These are phyloP conservation scores for Combretum micranthum DNA, from an alignment of 345 rosid species.

Conservation along the genomic window DNA sequence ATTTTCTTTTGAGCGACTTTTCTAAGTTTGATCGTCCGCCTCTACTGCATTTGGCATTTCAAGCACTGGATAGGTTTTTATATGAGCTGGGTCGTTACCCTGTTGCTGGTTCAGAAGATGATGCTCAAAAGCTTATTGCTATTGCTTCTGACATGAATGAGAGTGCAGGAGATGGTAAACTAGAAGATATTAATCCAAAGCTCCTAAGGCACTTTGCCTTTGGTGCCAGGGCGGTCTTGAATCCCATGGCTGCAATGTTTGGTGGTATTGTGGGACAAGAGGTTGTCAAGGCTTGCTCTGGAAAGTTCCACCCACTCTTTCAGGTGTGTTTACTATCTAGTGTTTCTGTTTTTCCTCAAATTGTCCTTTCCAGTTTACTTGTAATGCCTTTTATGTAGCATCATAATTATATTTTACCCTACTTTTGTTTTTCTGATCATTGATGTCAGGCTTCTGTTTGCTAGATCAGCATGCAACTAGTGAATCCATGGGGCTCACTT, in stretches of 20 bases:
- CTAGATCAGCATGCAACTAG: too few relatives aligned
- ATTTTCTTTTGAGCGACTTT: conserved; percentile 90
- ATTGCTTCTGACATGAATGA: conserved; percentile 57
- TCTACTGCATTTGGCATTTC: conserved; percentile 87
- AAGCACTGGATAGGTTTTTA: conserved; percentile 77
- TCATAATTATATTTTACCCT: too few relatives aligned
- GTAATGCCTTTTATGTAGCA: too few relatives aligned
- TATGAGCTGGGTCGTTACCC: conserved; percentile 71
- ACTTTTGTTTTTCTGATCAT: too few relatives aligned
- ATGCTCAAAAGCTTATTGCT: conserved; percentile 70
- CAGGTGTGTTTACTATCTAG: conserved; percentile 44
- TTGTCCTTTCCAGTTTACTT: too few relatives aligned
- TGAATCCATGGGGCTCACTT: too few relatives aligned
- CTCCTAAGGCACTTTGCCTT: conserved; percentile 80
- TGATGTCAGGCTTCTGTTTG: too few relatives aligned
- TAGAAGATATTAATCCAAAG: conserved; percentile 68
- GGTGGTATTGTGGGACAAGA: conserved; percentile 99
- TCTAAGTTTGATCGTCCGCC: conserved; percentile 92
- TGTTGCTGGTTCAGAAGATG: conserved; percentile 85
- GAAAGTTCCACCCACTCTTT: conserved; percentile 91
- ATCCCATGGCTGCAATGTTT: conserved; percentile 99
- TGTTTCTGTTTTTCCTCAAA: too few relatives aligned
- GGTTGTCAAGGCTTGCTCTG: conserved; percentile 97
- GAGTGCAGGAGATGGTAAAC: conserved; percentile 57
- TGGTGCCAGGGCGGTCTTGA: conserved; percentile 92